phyloP scores from a whole-genome alignment of 1,284 basidiomycete genomes.

The Leccinum pachyderme region DNA sequence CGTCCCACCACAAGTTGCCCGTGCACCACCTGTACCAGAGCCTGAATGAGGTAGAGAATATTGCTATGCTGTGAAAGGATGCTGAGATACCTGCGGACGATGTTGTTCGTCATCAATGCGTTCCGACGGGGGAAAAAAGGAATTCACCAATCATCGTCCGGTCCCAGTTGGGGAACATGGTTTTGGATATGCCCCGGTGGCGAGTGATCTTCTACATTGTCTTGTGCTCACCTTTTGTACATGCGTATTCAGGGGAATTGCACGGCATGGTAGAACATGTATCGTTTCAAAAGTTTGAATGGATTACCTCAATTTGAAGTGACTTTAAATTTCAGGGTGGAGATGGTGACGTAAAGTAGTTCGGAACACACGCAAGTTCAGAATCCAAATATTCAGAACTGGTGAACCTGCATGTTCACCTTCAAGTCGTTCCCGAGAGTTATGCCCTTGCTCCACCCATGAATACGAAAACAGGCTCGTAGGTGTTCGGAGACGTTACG shows the following conservation, averaged over 20 bases:
- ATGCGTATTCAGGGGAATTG: not conserved
- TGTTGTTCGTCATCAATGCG: not conserved
- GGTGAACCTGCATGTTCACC: not conserved
- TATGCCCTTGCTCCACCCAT: not conserved
- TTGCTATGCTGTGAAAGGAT: slow-evolving; percentile 24
- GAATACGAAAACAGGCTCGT: not conserved
- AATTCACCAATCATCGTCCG: slow-evolving; percentile 12
- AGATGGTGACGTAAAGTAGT: not conserved
- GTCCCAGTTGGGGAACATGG: slow-evolving; percentile 21
- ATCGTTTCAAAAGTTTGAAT: not conserved
- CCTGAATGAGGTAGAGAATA: slow-evolving; percentile 25
- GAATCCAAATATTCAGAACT: too few relatives aligned
- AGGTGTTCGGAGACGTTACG: not conserved
- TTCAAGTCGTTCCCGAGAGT: not conserved
- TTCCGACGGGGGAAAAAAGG: not conserved
- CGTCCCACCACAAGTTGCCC: slow-evolving; percentile 31
- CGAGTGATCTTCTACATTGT: not conserved
- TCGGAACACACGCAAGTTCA: not conserved
- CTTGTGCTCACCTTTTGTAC: slow-evolving; percentile 6
- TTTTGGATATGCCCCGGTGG: not conserved
- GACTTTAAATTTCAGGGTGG: not conserved
- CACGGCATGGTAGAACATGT: not conserved
- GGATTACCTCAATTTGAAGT: not conserved
- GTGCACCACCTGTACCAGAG: slow-evolving; percentile 25
- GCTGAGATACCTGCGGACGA: slow-evolving; percentile 10